A percentile compares a stretch with the other conserved stretches of the same genome.
Evolutionary conservation across 78 protist genomes (phyloP).

Genomic region (Salpingoeca rosetta): DNA sequence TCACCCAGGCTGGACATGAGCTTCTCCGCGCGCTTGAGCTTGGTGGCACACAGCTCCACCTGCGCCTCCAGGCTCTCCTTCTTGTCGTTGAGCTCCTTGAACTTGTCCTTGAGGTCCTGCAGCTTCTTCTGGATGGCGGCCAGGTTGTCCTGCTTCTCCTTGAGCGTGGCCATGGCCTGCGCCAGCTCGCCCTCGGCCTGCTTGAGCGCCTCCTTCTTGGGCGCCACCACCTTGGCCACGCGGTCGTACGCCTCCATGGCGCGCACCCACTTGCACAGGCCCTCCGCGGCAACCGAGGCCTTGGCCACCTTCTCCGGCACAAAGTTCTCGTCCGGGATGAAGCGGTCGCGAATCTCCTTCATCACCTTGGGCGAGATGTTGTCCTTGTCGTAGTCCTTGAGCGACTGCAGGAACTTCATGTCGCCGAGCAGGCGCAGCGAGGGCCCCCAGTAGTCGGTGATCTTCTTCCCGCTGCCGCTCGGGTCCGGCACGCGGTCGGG

Average conservation of each 20-base stretch:
- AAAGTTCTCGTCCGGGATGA: slow-evolving; percentile 33
- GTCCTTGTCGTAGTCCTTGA: slow-evolving; percentile 50
- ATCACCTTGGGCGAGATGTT: slow-evolving; percentile 52
- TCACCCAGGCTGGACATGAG: slow-evolving; percentile 46
- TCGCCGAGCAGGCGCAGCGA: slow-evolving; percentile 39
- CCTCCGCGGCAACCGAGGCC: slow-evolving; percentile 55
- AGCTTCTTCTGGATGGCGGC: slow-evolving; percentile 13
- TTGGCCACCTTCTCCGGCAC: slow-evolving; percentile 36
- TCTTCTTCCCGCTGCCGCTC: slow-evolving; percentile 21
- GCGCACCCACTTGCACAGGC: slow-evolving; percentile 78
- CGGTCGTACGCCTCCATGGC: slow-evolving; percentile 56
- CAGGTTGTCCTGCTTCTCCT: slow-evolving; percentile 7
- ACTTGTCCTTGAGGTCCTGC: slow-evolving; percentile 9
- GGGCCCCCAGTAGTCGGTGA: slow-evolving; percentile 52
- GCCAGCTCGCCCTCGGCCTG: slow-evolving; percentile 32
- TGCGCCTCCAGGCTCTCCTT: slow-evolving; percentile 32
- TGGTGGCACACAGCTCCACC: slow-evolving; percentile 15
- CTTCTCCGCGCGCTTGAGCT: slow-evolving; percentile 63
- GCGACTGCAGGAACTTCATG: slow-evolving; percentile 29
- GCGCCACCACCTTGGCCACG: slow-evolving; percentile 58
- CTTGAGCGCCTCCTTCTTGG: slow-evolving; percentile 22
- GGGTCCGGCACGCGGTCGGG: slow-evolving; percentile 23
- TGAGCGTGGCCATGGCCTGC: slow-evolving; percentile 16
- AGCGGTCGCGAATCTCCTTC: slow-evolving; percentile 13
- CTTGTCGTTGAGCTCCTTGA: slow-evolving; percentile 1